Base-by-base conservation (phyloP, 805 yeast species). In the Pichia sporocuriosa region DNA sequence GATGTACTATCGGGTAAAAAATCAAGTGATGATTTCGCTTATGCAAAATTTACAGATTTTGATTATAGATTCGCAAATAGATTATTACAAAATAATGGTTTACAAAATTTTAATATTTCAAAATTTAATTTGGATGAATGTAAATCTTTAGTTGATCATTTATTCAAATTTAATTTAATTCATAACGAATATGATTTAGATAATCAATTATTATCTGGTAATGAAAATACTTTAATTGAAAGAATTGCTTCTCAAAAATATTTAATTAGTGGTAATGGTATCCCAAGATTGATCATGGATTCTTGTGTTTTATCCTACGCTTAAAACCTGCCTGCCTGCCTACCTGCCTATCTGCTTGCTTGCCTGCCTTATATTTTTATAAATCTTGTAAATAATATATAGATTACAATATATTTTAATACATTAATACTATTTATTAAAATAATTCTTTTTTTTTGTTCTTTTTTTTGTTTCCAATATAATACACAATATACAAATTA, bases 1-100 rank as follows among this genome's bases (percentile, higher is more conserved):
- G 85, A 81, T 0, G 61, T 84, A 28, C 52, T 53, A 15, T n/a
- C 29, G 4, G 78, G 79, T 2, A 62, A 71, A 39, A 61, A 38
- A 24, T 16, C 63, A 25, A 15, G 39, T 11, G 47, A 47, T 7
- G 94, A 93, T 50, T 68, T 87, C n/a, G 98, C 98, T 0, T 87
- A 84, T 59, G 64, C 74, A 30, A 68, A 65, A 32, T 46, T 58
- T 25, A 51, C 60, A 13, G 61, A 70, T 29, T 82, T 74, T 53
- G 87, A 84, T 53, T 62, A 66, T n/a, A 61, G 58, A 4, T 61
- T 83, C 24, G 79, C 83, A 1, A 59, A 67, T n/a, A 56, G 63
- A 22, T 62, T 86, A 31, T 40, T 53, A 32, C 58, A 34, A 23
- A 54, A 58, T 39, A 53, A 50, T 30, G 61, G 59, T 3, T 50